Percentiles rank a stretch among this genome's conserved stretches.
Evolutionary conservation across 805 yeast genomes (phyloP).

Genomic region (Martiniozyma abietophila): DNA sequence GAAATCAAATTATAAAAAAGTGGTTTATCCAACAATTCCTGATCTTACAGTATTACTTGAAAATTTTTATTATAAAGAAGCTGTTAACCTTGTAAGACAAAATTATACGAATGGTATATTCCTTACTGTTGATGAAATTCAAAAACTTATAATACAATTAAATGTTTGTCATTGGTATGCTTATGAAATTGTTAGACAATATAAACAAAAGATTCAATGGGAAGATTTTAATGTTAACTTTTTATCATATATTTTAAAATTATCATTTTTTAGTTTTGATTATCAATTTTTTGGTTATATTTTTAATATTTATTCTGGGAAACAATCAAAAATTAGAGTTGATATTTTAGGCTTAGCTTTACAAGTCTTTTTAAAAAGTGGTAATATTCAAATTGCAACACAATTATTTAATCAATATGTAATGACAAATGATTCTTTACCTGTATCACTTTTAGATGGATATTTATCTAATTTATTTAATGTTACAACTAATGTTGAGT

Average conservation of each 20-base stretch:
- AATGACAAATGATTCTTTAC: slow-evolving; percentile 13
- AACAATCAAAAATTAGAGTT: slow-evolving; percentile 10
- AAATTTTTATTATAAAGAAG: slow-evolving; percentile 6
- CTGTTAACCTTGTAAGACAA: slow-evolving; percentile 6
- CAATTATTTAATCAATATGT: slow-evolving; percentile 24
- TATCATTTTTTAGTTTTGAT: slow-evolving; percentile 17
- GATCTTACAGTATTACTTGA: slow-evolving; percentile 4
- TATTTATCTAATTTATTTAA: slow-evolving; percentile 17
- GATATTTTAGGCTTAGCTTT: slow-evolving; percentile 17
- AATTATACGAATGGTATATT: slow-evolving; percentile 5
- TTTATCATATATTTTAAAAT: slow-evolving; percentile 13
- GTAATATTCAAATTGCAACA: slow-evolving; percentile 20
- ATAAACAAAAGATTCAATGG: slow-evolving; percentile 14
- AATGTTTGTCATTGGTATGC: slow-evolving; percentile 13
- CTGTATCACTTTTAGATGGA: slow-evolving; percentile 14
- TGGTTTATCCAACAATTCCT: slow-evolving; percentile 4
- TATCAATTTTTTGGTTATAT: slow-evolving; percentile 18
- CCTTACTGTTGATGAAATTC: slow-evolving; percentile 19
- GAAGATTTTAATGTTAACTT: slow-evolving; percentile 11
- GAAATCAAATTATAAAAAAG: too few species aligned
- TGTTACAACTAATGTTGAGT: slow-evolving; percentile 16
- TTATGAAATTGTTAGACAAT: slow-evolving; percentile 14
- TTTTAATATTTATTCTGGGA: slow-evolving; percentile 13
- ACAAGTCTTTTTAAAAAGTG: slow-evolving; percentile 19
- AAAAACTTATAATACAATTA: slow-evolving; percentile 15